phyloP scores from a whole-genome alignment of 257 asterid genomes.

The Fraxinus cuspidata region DNA sequence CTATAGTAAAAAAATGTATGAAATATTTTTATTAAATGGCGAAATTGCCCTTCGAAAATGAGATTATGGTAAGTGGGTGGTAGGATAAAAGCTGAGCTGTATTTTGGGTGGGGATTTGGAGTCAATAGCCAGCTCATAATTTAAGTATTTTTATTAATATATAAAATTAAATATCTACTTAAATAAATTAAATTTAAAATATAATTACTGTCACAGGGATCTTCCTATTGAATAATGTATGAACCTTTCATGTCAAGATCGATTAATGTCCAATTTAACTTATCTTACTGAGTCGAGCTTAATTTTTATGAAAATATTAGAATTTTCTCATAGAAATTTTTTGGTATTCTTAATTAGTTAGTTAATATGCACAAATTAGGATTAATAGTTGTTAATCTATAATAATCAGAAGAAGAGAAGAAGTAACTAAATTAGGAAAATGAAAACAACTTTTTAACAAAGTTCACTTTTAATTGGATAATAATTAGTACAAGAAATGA shows the following conservation, averaged over 20 bases:
- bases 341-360: no score
- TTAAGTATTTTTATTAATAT: background rate
- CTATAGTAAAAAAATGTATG: no score
- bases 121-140: constrained; percentile 62
- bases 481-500: background rate
- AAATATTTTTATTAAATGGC: constrained; percentile 20
- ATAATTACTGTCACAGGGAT: no score
- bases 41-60: constrained; percentile 24
- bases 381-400: background rate
- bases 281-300: no score
- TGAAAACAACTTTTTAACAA: background rate
- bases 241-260: no score
- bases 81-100: constrained; percentile 51
- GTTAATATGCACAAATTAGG: background rate
- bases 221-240: no score
- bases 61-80: constrained; percentile 38
- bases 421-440: background rate
- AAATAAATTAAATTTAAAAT: no score
- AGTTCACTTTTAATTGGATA: background rate
- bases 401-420: background rate
- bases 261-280: no score
- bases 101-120: constrained; percentile 18
- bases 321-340: no score
- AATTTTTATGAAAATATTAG: no score
- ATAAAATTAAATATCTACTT: background rate